Conservation (phyloP, 2,329 filamentous ascomycete genomes). For the Fusarium napiforme region DNA sequence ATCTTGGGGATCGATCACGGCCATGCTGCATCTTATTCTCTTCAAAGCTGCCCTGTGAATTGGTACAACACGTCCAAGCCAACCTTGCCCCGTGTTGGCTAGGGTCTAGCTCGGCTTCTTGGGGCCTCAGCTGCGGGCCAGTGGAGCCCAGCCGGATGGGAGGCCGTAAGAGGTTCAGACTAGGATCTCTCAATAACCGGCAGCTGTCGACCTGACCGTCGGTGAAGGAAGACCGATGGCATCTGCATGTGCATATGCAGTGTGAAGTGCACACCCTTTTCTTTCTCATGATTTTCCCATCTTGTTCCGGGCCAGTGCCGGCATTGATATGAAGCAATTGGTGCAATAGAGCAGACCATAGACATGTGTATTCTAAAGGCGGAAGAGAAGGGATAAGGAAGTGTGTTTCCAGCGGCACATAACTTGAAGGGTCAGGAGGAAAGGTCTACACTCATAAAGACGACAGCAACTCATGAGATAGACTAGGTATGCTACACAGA, state of each 20-base stretch:
- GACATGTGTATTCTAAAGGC: neutral
- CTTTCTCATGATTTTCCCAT: neutral
- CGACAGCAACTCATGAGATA: neutral
- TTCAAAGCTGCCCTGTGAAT: neutral
- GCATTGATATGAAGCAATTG: conserved; percentile 5
- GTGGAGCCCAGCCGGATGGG: conserved; percentile 26
- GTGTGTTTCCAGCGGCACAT: neutral
- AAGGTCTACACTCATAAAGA: neutral
- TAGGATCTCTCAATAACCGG: conserved; percentile 6
- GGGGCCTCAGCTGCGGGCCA: conserved; percentile 4
- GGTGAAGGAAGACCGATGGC: conserved; percentile 1
- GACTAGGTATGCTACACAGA: neutral
- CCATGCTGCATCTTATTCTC: conserved; percentile 5
- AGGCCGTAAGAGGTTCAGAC: neutral
- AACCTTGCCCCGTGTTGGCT: conserved; percentile 9
- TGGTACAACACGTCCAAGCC: neutral
- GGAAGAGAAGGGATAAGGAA: neutral
- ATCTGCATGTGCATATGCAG: conserved; percentile 3
- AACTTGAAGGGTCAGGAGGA: neutral
- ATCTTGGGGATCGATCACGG: conserved; percentile 5
- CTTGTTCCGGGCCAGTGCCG: neutral
- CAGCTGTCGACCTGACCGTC: conserved; percentile 13
- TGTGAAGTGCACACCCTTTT: conserved; percentile 1
- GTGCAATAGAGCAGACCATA: conserved; percentile 21
- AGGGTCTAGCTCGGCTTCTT: conserved; percentile 20